Evolutionary conservation across 257 asterid species (phyloP).

Genomic region (Gardenia jasminoides): DNA sequence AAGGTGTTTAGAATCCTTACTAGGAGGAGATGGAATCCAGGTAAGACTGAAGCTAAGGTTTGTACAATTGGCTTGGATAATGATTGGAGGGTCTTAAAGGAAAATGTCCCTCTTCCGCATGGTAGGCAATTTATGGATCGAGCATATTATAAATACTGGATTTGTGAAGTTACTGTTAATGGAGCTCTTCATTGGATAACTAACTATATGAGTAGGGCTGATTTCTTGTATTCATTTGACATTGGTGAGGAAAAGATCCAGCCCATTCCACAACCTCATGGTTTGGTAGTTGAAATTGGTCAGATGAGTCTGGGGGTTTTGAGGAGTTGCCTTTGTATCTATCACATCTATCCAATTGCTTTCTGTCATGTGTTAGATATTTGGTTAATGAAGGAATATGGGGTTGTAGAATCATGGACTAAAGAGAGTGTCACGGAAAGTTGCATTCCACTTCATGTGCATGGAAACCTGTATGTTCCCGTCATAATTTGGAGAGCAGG

Average conservation of each 20-base stretch:
- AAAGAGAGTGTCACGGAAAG: neutral
- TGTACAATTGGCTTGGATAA: neutral
- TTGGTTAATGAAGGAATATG: slow-evolving; percentile 7
- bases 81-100: neutral
- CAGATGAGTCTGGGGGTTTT: neutral
- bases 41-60: neutral
- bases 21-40: neutral
- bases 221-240: neutral
- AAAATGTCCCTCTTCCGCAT: neutral
- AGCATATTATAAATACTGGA: no score
- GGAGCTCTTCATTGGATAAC: neutral
- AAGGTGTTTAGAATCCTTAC: slow-evolving; percentile 2
- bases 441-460: neutral
- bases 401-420: neutral
- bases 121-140: neutral
- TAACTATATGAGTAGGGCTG: neutral
- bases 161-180: neutral
- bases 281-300: neutral
- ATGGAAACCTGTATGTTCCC: neutral
- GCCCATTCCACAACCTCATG: neutral
- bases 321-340: slow-evolving; percentile 5
- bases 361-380: neutral
- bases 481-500: neutral
- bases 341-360: neutral
- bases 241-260: neutral